Evolutionary conservation across 306 rosid genomes (phyloP).

Genomic region (Alnus rubra): DNA sequence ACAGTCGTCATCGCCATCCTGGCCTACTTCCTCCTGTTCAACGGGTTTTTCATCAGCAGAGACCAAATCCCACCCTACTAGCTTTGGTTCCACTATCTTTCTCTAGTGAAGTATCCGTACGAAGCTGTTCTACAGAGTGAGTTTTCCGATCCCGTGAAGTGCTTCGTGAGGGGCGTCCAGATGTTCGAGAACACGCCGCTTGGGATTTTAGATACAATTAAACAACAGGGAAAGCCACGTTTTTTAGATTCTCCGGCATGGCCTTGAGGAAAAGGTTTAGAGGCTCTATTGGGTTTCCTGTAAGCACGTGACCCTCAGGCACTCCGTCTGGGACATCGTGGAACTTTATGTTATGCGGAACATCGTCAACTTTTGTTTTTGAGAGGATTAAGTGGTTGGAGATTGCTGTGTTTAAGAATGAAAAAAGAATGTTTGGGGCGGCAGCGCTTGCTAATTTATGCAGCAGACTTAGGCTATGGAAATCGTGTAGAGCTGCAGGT

Average conservation of each 20-base stretch:
- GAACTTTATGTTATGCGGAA: constrained; percentile 22
- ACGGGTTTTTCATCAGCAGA: constrained; percentile 81
- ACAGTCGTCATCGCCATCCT: constrained; percentile 80
- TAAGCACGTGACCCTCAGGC: constrained; percentile 20
- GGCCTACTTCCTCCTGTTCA: constrained; percentile 80
- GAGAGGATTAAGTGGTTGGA: constrained; percentile 13
- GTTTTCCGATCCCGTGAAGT: constrained; percentile 44
- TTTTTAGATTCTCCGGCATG: constrained; percentile 26
- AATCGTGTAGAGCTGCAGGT: too few relatives aligned
- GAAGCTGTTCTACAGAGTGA: constrained; percentile 83
- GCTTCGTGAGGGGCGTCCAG: constrained; percentile 63
- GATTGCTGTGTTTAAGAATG: constrained; percentile 33
- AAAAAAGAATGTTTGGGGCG: constrained; percentile 26
- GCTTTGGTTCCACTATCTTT: constrained; percentile 88
- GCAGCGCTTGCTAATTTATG: constrained; percentile 29
- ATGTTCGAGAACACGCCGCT: too few relatives aligned
- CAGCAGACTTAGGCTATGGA: constrained; percentile 20
- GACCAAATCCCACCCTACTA: constrained; percentile 75
- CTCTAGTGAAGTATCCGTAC: constrained; percentile 86
- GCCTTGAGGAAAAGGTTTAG: constrained; percentile 35
- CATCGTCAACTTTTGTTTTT: neutral
- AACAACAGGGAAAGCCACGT: neutral
- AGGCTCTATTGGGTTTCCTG: constrained; percentile 19
- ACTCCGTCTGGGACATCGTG: constrained; percentile 32
- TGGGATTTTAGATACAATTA: too few relatives aligned